phyloP scores from a whole-genome alignment of 495 filamentous ascomycete species.

The Podospora comata region DNA sequence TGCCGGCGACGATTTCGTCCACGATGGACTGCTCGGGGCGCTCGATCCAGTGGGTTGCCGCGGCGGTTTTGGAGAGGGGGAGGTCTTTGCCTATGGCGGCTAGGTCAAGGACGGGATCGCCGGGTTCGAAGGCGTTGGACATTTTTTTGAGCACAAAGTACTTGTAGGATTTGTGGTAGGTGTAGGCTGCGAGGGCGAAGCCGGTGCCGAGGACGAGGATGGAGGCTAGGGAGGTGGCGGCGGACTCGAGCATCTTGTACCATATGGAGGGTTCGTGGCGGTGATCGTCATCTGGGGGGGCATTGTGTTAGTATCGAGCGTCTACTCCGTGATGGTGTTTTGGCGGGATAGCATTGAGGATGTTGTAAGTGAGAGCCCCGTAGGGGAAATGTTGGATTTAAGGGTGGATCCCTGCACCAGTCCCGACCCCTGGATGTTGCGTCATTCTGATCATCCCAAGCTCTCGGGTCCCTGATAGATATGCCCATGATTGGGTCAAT shows the following conservation, averaged over 20 bases:
- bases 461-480: background rate
- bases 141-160: slow-evolving; percentile 83
- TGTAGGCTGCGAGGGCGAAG: slow-evolving; percentile 71
- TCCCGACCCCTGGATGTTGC: background rate
- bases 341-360: too few relatives aligned
- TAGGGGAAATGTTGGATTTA: background rate
- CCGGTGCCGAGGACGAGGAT: slow-evolving; percentile 73
- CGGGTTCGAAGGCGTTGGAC: slow-evolving; percentile 85
- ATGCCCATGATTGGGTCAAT: background rate
- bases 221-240: slow-evolving; percentile 82
- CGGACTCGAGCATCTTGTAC: slow-evolving; percentile 79
- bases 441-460: background rate
- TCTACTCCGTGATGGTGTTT: too few relatives aligned
- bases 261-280: slow-evolving; percentile 32
- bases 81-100: slow-evolving; percentile 66
- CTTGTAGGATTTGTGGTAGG: slow-evolving; percentile 88
- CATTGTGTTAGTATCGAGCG: background rate
- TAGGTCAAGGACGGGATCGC: slow-evolving; percentile 86
- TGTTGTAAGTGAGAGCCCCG: too few relatives aligned
- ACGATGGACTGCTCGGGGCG: slow-evolving; percentile 77
- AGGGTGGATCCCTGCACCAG: background rate
- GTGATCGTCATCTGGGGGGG: background rate
- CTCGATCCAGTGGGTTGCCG: slow-evolving; percentile 75
- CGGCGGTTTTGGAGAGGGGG: slow-evolving; percentile 45
- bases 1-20: slow-evolving; percentile 72